Evolutionary conservation across 164 flowering plant genomes (phyloP), one percentile per base, ranked within the genome.

Genomic region (Buxus sempervirens): DNA sequence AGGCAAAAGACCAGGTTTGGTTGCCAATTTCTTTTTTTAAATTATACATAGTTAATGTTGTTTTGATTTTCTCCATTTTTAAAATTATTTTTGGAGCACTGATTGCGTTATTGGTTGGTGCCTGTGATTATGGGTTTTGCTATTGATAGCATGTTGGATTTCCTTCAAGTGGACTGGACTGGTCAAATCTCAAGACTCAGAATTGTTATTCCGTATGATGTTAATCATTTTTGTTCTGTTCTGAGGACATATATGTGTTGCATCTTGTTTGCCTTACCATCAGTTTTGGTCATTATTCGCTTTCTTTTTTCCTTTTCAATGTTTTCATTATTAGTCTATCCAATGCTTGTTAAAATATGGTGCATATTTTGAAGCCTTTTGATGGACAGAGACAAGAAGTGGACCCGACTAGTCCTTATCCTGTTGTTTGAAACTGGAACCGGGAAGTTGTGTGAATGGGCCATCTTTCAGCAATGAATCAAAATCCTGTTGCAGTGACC

Each of bases 21-120:
- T 32, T 26, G 26, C 25, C 12, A 0, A 16, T 58, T 16, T 58
- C 1, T 15, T 55, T 55, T 55, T 55, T 21, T n/a, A 6, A 18
- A 32, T 72, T 69, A 60, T 60, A 69, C 54, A 69, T 67, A 27
- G 69, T 70, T 70, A 19, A 41, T 58, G 65, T 15, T 69, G 60
- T 57, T 62, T 62, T 64, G 56, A 36, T 63, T 65, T 18, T 4
- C 10, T 49, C 59, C n/a, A 41, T 57, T 20, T 16, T 69, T 59
- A 19, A 26, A 4, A 13, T 26, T 14, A 14, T 24, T 24, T 5
- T 58, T 55, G 14, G 2, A 45, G 54, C 53, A 67, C 24, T 58
- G 22, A 32, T 51, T 51, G 21, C 28, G 48, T n/a, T 26, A 36
- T 24, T 51, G 48, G 27, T 32, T 68, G 62, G 62, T 59, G 58